phyloP scores from a whole-genome alignment of 805 yeast species.

The Huiozyma sinensis region DNA sequence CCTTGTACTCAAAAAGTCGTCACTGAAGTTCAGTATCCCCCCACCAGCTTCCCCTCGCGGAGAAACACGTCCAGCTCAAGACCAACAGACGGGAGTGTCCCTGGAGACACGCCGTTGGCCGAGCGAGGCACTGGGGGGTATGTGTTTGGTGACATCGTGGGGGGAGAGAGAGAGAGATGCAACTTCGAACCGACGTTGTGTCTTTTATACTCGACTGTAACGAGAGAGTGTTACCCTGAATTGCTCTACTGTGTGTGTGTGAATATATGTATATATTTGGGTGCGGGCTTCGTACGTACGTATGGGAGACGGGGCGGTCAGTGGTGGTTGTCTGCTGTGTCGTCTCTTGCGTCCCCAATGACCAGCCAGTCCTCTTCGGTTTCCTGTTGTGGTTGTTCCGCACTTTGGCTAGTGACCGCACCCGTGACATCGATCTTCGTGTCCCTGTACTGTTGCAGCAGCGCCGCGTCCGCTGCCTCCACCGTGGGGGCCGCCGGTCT shows the following conservation, averaged over 20 bases:
- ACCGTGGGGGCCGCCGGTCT: slow-evolving; percentile 66
- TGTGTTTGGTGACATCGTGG: background rate
- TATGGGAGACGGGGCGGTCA: background rate
- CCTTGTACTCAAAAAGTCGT: slow-evolving; percentile 52
- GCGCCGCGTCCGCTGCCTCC: slow-evolving; percentile 57
- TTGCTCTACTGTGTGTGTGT: background rate
- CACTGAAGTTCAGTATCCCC: slow-evolving; percentile 1
- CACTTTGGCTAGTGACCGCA: slow-evolving; percentile 14
- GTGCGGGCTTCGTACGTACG: background rate
- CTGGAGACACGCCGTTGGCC: slow-evolving; percentile 25
- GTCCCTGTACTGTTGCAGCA: slow-evolving; percentile 52
- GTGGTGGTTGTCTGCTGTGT: slow-evolving; percentile 4
- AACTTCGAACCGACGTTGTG: too few species aligned
- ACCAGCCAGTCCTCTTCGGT: slow-evolving; percentile 65
- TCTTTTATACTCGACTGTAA: too few species aligned
- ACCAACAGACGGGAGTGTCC: slow-evolving; percentile 15
- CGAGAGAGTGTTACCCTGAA: too few species aligned
- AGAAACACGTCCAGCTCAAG: slow-evolving; percentile 48
- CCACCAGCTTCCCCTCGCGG: background rate
- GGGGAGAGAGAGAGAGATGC: background rate
- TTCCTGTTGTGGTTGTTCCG: slow-evolving; percentile 16
- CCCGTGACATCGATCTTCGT: slow-evolving; percentile 35
- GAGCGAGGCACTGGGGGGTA: slow-evolving; percentile 58
- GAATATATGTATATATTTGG: slow-evolving; percentile 1
- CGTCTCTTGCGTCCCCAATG: slow-evolving; percentile 57